phyloP scores from a whole-genome alignment of 2,329 filamentous ascomycete species.

The Septoria petroselini region DNA sequence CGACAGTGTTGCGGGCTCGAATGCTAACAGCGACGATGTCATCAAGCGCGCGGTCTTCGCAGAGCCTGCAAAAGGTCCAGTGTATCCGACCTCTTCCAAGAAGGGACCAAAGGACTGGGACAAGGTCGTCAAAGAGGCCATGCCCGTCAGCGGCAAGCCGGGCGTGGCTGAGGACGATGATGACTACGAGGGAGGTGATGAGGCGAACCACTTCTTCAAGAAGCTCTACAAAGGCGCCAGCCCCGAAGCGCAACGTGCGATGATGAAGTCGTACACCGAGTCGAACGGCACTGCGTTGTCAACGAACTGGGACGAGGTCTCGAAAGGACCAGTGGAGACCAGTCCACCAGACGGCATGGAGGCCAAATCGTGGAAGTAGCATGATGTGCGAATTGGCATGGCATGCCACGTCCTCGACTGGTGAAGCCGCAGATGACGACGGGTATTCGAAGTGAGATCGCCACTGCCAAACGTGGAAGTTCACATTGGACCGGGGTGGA shows the following conservation, averaged over 20 bases:
- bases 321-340: slow-evolving; percentile 66
- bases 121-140: slow-evolving; percentile 56
- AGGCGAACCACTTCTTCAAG: slow-evolving; percentile 84
- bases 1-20: slow-evolving; percentile 4
- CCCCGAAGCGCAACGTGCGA: slow-evolving; percentile 79
- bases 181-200: slow-evolving; percentile 55
- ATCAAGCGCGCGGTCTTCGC: slow-evolving; percentile 26
- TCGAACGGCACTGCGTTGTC: slow-evolving; percentile 90
- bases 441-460: no score
- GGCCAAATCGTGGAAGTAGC: slow-evolving; percentile 63
- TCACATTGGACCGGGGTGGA: no score
- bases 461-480: no score
- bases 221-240: slow-evolving; percentile 74
- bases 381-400: no score
- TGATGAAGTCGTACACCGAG: slow-evolving; percentile 96
- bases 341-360: slow-evolving; percentile 73
- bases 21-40: neutral
- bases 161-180: slow-evolving; percentile 44
- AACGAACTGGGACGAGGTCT: slow-evolving; percentile 86
- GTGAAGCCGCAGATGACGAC: no score
- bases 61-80: slow-evolving; percentile 45
- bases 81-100: slow-evolving; percentile 84
- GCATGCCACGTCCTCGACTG: no score
- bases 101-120: slow-evolving; percentile 91
- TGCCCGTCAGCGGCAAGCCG: slow-evolving; percentile 22